These are phyloP conservation scores for Adansonia rubrostipa DNA, from an alignment of 441 rosid species.

Conservation along the genomic window DNA sequence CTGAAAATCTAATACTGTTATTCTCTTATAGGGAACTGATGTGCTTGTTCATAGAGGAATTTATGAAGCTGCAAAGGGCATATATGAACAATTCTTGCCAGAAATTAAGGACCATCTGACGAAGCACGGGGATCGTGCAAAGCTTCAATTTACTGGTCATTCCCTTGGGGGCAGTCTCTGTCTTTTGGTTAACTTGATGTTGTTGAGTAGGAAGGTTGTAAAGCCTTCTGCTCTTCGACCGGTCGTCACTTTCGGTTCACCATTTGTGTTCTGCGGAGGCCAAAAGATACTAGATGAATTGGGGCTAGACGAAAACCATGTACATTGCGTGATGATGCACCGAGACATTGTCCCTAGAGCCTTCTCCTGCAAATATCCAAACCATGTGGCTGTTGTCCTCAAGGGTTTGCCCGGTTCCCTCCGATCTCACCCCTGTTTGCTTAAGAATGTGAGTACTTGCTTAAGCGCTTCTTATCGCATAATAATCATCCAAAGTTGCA, in stretches of 20 bases:
- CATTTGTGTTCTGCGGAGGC: constrained; percentile 89
- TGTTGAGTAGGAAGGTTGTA: constrained; percentile 58
- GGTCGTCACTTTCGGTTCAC: constrained; percentile 85
- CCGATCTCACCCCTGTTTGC: constrained; percentile 77
- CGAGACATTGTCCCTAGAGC: constrained; percentile 97
- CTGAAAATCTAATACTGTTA: not conserved
- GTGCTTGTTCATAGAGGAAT: constrained; percentile 76
- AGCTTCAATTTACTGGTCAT: constrained; percentile 86
- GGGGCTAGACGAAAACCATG: constrained; percentile 76
- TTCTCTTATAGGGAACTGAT: constrained; percentile 58
- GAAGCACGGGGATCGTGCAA: constrained; percentile 70
- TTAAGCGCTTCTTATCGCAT: not conserved
- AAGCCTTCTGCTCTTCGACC: constrained; percentile 63
- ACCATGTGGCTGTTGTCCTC: constrained; percentile 75
- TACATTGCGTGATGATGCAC: constrained; percentile 83
- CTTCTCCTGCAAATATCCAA: constrained; percentile 91
- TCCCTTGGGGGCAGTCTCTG: constrained; percentile 96
- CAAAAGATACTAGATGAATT: constrained; percentile 61
- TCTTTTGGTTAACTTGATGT: constrained; percentile 75
- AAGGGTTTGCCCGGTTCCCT: constrained; percentile 76
- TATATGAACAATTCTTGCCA: constrained; percentile 78
- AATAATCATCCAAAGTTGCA: not conserved
- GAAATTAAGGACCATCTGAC: constrained; percentile 69
- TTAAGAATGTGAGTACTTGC: constrained; percentile 57
- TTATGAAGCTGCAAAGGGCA: constrained; percentile 93